These are phyloP conservation scores for Candida boleticola DNA, from an alignment of 805 yeast genomes.

Conservation along the genomic window DNA sequence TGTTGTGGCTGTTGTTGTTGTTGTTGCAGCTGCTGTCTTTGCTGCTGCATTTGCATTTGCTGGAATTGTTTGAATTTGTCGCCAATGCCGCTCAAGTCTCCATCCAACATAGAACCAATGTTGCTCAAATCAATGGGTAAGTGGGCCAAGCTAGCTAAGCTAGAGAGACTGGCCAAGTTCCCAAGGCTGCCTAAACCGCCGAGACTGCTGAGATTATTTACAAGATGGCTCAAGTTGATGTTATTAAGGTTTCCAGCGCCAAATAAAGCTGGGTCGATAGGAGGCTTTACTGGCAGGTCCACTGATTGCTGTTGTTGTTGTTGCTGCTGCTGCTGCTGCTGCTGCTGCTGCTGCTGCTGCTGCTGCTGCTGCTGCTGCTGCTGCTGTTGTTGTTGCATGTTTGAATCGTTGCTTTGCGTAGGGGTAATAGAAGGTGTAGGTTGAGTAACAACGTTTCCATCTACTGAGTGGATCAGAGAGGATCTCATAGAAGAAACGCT, in stretches of 20 bases:
- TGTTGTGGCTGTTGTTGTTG: slow-evolving; percentile 13
- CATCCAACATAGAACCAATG: slow-evolving; percentile 28
- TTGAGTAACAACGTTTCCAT: neutral
- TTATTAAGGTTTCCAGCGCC: slow-evolving; percentile 41
- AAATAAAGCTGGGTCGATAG: slow-evolving; percentile 10
- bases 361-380: neutral
- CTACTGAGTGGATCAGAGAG: neutral
- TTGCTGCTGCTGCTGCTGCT: neutral
- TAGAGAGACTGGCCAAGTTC: slow-evolving; percentile 36
- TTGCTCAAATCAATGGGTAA: slow-evolving; percentile 39
- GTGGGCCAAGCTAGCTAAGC: slow-evolving; percentile 43
- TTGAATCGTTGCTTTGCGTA: neutral
- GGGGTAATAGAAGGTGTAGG: slow-evolving; percentile 6
- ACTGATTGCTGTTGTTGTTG: neutral
- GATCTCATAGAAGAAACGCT: neutral
- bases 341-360: neutral
- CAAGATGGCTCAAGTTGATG: slow-evolving; percentile 41
- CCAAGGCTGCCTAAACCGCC: slow-evolving; percentile 35
- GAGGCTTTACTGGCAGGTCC: neutral
- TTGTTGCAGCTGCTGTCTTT: slow-evolving; percentile 6
- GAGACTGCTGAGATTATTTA: slow-evolving; percentile 35
- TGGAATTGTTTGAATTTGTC: slow-evolving; percentile 1
- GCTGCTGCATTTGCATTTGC: slow-evolving; percentile 8
- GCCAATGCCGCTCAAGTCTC: slow-evolving; percentile 1
- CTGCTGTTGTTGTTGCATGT: neutral